Conservation (phyloP, 495 filamentous ascomycete genomes). For the Bombardia bombarda region DNA sequence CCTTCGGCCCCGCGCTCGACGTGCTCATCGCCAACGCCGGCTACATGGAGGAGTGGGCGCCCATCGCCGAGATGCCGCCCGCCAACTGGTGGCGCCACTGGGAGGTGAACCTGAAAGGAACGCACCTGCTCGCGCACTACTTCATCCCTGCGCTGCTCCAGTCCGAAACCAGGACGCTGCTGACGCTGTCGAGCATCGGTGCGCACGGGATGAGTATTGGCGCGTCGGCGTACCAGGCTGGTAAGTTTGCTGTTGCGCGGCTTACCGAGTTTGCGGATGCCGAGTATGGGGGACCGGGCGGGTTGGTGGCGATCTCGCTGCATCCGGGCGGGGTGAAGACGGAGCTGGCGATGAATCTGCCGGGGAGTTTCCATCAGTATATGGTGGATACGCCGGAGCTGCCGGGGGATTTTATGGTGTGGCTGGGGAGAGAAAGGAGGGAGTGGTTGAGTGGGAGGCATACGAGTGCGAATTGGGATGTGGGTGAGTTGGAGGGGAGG, state of each 20-base stretch:
- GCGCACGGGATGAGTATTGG: constrained; percentile 16
- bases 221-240: constrained; percentile 30
- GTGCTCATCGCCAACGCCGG: constrained; percentile 39
- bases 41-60: constrained; percentile 25
- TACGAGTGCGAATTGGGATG: constrained; percentile 35
- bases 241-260: constrained; percentile 33
- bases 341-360: constrained; percentile 24
- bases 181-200: constrained; percentile 26
- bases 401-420: constrained; percentile 28
- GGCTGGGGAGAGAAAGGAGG: constrained; percentile 25
- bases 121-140: constrained; percentile 29
- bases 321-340: constrained; percentile 41
- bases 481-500: constrained; percentile 36
- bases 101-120: constrained; percentile 36
- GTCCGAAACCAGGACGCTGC: constrained; percentile 26
- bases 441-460: constrained; percentile 34
- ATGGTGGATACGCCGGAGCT: constrained; percentile 28
- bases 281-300: constrained; percentile 35
- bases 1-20: constrained; percentile 30
- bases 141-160: constrained; percentile 37
- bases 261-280: constrained; percentile 35
- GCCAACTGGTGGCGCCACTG: constrained; percentile 35
- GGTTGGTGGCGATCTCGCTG: constrained; percentile 29
- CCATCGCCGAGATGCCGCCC: constrained; percentile 22
- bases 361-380: constrained; percentile 1